Percentiles rank a stretch among this genome's conserved stretches.
phyloP scores from a whole-genome alignment of 169 alveolate species.

The Sarcocystis neurona region DNA sequence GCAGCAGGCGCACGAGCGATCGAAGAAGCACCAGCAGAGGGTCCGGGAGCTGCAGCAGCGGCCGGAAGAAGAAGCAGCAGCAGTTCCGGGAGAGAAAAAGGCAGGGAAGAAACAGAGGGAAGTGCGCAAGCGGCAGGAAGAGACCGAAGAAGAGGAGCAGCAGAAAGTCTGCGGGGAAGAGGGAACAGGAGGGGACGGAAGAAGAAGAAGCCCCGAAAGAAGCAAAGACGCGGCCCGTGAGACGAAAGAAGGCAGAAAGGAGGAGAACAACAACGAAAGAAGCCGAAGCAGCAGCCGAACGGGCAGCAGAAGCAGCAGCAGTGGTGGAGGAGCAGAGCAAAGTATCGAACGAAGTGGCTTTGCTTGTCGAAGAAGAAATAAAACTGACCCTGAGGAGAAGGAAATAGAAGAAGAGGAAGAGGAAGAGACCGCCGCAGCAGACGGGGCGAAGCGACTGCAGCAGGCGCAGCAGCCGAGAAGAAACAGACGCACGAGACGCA shows the following conservation, averaged over 20 bases:
- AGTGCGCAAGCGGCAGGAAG: not conserved
- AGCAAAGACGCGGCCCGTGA: not conserved
- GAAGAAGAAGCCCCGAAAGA: not conserved
- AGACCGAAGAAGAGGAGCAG: not conserved
- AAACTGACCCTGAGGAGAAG: not conserved
- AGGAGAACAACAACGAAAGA: not conserved
- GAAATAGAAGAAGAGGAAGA: not conserved
- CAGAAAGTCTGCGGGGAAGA: not conserved
- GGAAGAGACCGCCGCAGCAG: not conserved
- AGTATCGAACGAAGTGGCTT: no score
- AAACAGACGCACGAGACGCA: not conserved
- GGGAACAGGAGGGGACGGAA: not conserved
- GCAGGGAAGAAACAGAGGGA: not conserved
- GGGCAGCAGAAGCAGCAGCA: not conserved
- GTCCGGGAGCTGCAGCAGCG: slow-evolving; percentile 13
- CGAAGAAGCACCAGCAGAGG: slow-evolving; percentile 58
- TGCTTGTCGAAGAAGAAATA: not conserved
- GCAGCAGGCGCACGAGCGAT: slow-evolving; percentile 63
- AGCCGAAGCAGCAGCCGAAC: not conserved
- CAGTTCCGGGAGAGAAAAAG: not conserved
- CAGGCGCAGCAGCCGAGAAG: not conserved
- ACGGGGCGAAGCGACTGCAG: not conserved
- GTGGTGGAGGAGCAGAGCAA: not conserved
- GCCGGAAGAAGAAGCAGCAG: not conserved
- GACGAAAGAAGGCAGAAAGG: not conserved